phyloP scores from a whole-genome alignment of 345 rosid genomes.

The Leavenworthia alabamica region DNA sequence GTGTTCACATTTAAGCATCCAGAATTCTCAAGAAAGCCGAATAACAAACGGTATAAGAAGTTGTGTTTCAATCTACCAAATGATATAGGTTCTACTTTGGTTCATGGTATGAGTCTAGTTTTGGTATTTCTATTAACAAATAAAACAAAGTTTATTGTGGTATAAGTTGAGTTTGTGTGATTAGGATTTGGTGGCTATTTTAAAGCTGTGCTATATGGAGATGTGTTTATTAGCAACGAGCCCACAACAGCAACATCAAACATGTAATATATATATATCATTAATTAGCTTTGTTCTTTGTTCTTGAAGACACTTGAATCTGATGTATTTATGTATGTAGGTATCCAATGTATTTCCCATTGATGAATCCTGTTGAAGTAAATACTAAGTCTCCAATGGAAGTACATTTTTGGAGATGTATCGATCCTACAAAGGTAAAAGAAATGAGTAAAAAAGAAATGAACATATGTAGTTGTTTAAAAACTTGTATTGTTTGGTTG shows the following conservation, averaged over 20 bases:
- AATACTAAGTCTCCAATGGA: constrained; percentile 48
- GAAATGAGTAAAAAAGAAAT: neutral
- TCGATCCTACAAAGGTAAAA: constrained; percentile 59
- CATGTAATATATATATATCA: too few species aligned
- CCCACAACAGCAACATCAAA: constrained; percentile 68
- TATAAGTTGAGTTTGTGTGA: neutral
- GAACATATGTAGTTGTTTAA: too few species aligned
- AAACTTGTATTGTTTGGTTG: neutral
- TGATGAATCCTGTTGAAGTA: constrained; percentile 53
- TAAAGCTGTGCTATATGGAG: constrained; percentile 59
- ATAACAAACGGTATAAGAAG: constrained; percentile 59
- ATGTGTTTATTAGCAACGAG: constrained; percentile 72
- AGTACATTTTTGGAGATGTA: constrained; percentile 76
- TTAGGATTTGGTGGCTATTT: constrained; percentile 87
- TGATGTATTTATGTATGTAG: constrained; percentile 17
- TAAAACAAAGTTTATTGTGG: neutral
- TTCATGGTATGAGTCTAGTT: constrained; percentile 53
- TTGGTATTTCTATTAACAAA: neutral
- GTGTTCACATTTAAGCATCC: constrained; percentile 80
- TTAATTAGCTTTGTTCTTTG: too few species aligned
- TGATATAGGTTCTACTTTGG: constrained; percentile 64
- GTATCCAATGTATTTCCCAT: constrained; percentile 78
- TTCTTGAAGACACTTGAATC: neutral
- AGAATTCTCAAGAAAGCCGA: constrained; percentile 36
- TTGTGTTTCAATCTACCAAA: constrained; percentile 50